phyloP scores from a whole-genome alignment of 495 filamentous ascomycete species.

The Penicillium longicatenatum region DNA sequence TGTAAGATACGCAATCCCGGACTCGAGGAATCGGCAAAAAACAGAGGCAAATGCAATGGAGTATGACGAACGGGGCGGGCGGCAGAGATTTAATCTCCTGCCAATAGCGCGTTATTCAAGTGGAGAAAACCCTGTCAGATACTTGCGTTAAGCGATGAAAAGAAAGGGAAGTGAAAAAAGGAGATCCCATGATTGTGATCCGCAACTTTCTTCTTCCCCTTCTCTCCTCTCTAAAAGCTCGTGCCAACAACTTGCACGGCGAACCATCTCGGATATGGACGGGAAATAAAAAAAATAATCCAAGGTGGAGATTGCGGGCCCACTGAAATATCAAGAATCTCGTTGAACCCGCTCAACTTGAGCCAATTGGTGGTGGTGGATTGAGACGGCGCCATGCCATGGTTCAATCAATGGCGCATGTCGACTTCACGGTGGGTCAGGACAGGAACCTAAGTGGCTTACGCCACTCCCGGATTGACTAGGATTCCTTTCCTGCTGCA shows the following conservation, averaged over 20 bases:
- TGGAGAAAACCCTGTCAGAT: neutral
- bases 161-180: neutral
- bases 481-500: neutral
- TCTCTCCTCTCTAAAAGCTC: neutral
- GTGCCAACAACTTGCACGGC: neutral
- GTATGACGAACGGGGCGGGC: neutral
- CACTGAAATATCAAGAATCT: neutral
- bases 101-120: neutral
- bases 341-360: neutral
- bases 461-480: neutral
- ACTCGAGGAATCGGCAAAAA: neutral
- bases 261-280: neutral
- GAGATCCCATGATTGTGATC: neutral
- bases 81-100: neutral
- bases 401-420: neutral
- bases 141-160: neutral
- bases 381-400: neutral
- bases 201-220: neutral
- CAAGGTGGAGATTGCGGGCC: neutral
- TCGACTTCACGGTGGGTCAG: constrained; percentile 1
- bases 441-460: constrained; percentile 5
- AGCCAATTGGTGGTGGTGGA: neutral
- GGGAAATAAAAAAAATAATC: neutral
- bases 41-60: neutral
- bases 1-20: neutral